Evolutionary conservation across 768 basidiomycete genomes (phyloP), one percentile per base, ranked within the genome.

Genomic region (Auriscalpium orientale): DNA sequence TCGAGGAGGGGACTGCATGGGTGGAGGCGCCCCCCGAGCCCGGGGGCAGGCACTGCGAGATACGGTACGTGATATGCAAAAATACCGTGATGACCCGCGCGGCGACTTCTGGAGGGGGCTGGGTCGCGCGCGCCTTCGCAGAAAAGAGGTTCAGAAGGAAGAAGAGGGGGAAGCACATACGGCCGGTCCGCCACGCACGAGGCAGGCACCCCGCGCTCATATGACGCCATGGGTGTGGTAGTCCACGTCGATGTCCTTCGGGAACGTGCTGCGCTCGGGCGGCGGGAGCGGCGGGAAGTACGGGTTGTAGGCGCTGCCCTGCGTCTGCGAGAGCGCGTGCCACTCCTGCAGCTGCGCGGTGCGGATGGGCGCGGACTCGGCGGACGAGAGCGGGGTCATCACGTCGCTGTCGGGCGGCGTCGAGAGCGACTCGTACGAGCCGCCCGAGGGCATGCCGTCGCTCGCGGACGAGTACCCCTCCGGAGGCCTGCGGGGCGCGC

Each of bases 371-470:
- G 53, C 61, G 36, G 56, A 49, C 51, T 62, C 61, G 37, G 56
- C 59, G 3, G 61, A 62, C n/a, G 61, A 62, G 53, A 62, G 51
- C n/a, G 61, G 61, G 18, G 61, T 62, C 47, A 62, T 62, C 47
- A 62, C 58, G 37, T 62, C 61, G 33, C 58, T 60, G 36, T 62
- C 61, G 2, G 61, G 61, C 37, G 61, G 61, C 12, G 61, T 62
- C 15, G 61, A 60, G 16, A 57, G 40, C 0, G 61, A 53, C 9
- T 62, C 61, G 51, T 62, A 62, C 43, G 58, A 55, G 28, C 28
- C 28, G n/a, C 18, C 50, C 28, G 46, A 59, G 51, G 15, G 49
- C 8, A 8, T 35, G 21, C 56, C 47, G 37, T 61, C 59, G 33
- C 40, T 51, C n/a, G 46, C 37, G 21, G 61, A 6, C 43, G 60